Conservation (phyloP, 1,139 yeast genomes). For the Lodderomyces theae region DNA sequence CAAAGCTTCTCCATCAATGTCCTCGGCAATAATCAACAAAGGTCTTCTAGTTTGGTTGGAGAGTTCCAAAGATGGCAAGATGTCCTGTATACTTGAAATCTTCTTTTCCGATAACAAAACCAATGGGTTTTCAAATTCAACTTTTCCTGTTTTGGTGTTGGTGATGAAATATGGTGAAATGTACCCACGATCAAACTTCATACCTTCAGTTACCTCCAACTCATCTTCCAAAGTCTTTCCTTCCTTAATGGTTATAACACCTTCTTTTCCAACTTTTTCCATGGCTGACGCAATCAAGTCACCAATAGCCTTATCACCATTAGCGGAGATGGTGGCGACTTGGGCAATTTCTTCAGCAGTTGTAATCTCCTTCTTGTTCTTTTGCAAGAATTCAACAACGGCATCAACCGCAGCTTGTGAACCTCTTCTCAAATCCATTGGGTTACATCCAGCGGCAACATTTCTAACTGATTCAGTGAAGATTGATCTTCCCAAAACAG, state of each 20-base stretch:
- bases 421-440: slow-evolving; percentile 99
- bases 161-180: slow-evolving; percentile 98
- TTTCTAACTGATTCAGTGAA: slow-evolving; percentile 97
- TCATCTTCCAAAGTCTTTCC: slow-evolving; percentile 97
- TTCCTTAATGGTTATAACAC: slow-evolving; percentile 96
- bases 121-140: slow-evolving; percentile 95
- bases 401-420: slow-evolving; percentile 98
- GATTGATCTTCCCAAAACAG: slow-evolving; percentile 94
- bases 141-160: slow-evolving; percentile 93
- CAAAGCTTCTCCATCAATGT: slow-evolving; percentile 96
- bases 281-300: slow-evolving; percentile 91
- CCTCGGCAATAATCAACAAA: slow-evolving; percentile 91
- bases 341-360: slow-evolving; percentile 97
- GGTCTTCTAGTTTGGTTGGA: slow-evolving; percentile 97
- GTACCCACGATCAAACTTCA: slow-evolving; percentile 98
- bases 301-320: slow-evolving; percentile 95
- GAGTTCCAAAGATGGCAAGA: slow-evolving; percentile 90
- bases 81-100: slow-evolving; percentile 87
- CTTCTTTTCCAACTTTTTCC: slow-evolving; percentile 99
- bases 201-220: slow-evolving; percentile 97
- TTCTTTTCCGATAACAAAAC: slow-evolving; percentile 90
- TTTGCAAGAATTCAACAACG: slow-evolving; percentile 82
- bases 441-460: slow-evolving; percentile 99
- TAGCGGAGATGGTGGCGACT: slow-evolving; percentile 98
- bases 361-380: slow-evolving; percentile 94